Percentiles rank a stretch among this genome's conserved stretches.
These are phyloP conservation scores for Sporobolus alterniflorus DNA, from an alignment of 202 grass and related monocot genomes.

Conservation along the genomic window DNA sequence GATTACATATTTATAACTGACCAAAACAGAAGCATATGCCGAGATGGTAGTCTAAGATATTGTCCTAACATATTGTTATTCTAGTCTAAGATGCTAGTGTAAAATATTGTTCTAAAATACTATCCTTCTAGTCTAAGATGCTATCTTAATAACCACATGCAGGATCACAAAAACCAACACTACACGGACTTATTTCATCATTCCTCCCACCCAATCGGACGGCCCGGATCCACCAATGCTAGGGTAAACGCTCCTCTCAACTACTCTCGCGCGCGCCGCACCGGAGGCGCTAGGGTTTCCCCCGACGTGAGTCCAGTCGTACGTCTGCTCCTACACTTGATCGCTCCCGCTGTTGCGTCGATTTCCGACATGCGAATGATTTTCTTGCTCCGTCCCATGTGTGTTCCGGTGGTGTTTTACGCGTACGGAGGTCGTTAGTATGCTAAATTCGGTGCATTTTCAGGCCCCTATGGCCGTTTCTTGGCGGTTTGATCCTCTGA, in stretches of 20 bases:
- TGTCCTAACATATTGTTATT: no score
- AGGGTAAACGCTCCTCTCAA: neutral
- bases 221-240: neutral
- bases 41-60: no score
- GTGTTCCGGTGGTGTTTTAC: neutral
- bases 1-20: no score
- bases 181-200: no score
- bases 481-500: neutral
- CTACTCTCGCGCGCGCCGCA: neutral
- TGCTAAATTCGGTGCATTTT: neutral
- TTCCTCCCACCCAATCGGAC: neutral
- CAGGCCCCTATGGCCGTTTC: neutral
- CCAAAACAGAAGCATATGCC: no score
- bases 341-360: neutral
- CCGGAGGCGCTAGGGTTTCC: conserved; percentile 23
- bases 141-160: no score
- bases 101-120: no score
- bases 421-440: neutral
- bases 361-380: neutral
- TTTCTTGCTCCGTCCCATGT: neutral
- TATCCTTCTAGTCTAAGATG: no score
- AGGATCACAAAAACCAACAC: no score
- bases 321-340: neutral
- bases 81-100: no score
- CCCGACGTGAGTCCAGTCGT: neutral